These are phyloP conservation scores for Brassica hybrid DNA, from an alignment of 441 rosid genomes.

Conservation along the genomic window DNA sequence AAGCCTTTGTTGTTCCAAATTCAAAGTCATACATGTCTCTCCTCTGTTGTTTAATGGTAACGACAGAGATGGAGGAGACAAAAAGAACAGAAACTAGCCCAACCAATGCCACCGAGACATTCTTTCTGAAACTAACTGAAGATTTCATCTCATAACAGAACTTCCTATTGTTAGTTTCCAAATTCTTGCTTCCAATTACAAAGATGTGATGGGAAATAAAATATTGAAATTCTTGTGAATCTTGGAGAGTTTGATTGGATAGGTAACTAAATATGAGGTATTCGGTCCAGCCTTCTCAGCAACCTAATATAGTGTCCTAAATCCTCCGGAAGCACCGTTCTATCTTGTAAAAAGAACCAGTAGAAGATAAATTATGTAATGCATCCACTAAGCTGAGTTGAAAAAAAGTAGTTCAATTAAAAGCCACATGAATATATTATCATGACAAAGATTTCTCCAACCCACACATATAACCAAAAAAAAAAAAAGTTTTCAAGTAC, in stretches of 20 bases:
- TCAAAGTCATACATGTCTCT: slow-evolving; percentile 70
- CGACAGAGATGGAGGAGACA: slow-evolving; percentile 62
- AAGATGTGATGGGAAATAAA: too few relatives aligned
- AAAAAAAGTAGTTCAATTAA: not conserved
- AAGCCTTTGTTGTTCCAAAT: not conserved
- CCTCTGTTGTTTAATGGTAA: slow-evolving; percentile 60
- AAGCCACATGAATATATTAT: not conserved
- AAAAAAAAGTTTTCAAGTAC: too few relatives aligned
- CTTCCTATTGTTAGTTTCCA: too few relatives aligned
- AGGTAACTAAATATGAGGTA: too few relatives aligned
- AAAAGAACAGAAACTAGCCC: slow-evolving; percentile 52
- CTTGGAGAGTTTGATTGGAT: too few relatives aligned
- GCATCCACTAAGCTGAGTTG: too few relatives aligned
- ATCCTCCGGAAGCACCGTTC: too few relatives aligned
- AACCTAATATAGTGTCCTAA: not conserved
- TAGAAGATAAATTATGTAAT: too few relatives aligned
- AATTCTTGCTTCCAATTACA: too few relatives aligned
- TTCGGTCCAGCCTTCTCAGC: not conserved
- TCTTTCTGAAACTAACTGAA: slow-evolving; percentile 47
- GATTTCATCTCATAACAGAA: slow-evolving; percentile 12
- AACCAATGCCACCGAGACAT: slow-evolving; percentile 47
- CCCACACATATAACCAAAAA: not conserved
- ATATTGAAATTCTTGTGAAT: too few relatives aligned
- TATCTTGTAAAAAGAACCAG: too few relatives aligned
- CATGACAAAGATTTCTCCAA: too few relatives aligned